phyloP scores from a whole-genome alignment of 2,329 filamentous ascomycete species.

The Fusarium sp. region DNA sequence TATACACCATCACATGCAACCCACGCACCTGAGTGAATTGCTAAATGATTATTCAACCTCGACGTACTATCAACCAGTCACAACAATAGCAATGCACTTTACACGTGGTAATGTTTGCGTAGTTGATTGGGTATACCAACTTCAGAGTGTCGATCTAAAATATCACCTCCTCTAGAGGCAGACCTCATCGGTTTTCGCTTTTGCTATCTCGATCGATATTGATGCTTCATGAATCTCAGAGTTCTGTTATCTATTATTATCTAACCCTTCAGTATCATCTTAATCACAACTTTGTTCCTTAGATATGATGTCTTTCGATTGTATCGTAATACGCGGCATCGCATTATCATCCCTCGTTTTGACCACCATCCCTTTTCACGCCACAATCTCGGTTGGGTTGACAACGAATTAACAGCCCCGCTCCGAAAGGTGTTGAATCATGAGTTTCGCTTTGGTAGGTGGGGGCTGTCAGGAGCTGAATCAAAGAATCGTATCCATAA shows the following conservation, averaged over 20 bases:
- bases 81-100: background rate
- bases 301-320: background rate
- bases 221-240: background rate
- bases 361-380: background rate
- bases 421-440: slow-evolving; percentile 14
- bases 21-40: background rate
- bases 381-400: slow-evolving; percentile 15
- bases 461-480: background rate
- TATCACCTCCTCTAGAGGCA: background rate
- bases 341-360: slow-evolving; percentile 4
- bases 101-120: background rate
- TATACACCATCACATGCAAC: background rate
- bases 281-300: background rate
- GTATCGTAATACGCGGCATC: background rate
- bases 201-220: background rate
- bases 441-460: slow-evolving; percentile 9
- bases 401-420: slow-evolving; percentile 10
- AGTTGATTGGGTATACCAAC: background rate
- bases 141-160: slow-evolving; percentile 3
- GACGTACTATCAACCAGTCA: background rate
- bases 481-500: background rate
- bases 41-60: background rate
- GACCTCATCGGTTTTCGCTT: background rate
- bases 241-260: background rate
- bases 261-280: background rate